These are phyloP conservation scores for Ulota crispa DNA, from an alignment of 225 moss, liverwort and hornwort genomes.

Conservation along the genomic window DNA sequence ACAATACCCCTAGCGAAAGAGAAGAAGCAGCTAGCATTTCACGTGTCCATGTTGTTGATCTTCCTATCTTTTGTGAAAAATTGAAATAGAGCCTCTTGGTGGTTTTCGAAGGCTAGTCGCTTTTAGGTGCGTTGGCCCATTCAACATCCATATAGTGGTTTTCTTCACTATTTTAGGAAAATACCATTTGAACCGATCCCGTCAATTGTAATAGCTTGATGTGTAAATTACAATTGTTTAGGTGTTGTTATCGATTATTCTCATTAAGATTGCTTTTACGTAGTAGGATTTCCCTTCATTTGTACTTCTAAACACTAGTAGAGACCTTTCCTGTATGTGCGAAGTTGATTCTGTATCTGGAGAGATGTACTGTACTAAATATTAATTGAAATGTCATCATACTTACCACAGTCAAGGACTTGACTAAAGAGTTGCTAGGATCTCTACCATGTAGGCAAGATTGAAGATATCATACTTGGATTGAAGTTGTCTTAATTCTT, in stretches of 20 bases:
- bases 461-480: neutral
- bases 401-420: neutral
- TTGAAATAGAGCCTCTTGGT: slow-evolving; percentile 22
- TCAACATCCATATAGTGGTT: neutral
- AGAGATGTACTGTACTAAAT: neutral
- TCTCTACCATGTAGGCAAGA: neutral
- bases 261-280: neutral
- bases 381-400: neutral
- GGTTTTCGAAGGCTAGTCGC: neutral
- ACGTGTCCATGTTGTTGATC: slow-evolving; percentile 69
- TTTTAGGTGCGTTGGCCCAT: neutral
- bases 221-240: neutral
- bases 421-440: neutral
- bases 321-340: neutral
- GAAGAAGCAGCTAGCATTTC: slow-evolving; percentile 57
- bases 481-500: neutral
- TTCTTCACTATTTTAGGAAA: neutral
- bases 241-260: neutral
- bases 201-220: neutral
- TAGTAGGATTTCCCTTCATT: neutral
- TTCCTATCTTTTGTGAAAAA: slow-evolving; percentile 60
- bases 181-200: neutral
- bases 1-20: slow-evolving; percentile 82
- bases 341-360: neutral
- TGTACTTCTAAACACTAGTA: neutral